Base-by-base conservation (phyloP, 345 rosid genomes). In the Adansonia digitata region DNA sequence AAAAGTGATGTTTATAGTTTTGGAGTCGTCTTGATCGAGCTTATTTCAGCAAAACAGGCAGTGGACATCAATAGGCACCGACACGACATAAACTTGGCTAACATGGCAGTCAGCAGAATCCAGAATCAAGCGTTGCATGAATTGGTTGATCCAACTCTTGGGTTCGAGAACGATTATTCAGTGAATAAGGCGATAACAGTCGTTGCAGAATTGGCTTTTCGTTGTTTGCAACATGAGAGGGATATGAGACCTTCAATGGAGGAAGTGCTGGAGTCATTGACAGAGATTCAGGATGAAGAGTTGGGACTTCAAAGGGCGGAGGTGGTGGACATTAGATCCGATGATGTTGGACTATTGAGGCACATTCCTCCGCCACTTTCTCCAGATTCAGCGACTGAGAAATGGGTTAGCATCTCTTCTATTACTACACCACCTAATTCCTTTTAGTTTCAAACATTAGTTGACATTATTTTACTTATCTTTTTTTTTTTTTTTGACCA, bases 1-100 rank as follows among this genome's bases (percentile, higher is more conserved):
- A 94, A 92, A 76, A 94, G 98, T 5, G 98, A 94, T 45, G 98
- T 94, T 0, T 94, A 92, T 59, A 94, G 98, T 69, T 94, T 92
- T 15, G 98, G 98, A 10, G 98, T 94, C 0, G 97, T 94, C 45
- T 74, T 94, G 69, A 70, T 86, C 2, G 97, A 94, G 80, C 88
- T 94, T 4, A 72, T 94, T 39, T 91, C 97, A 6, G 83, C 93
- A 0, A 79, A 88, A 67, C 71, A 77, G 55, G 94, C 98, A 1
- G 97, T 94, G 13, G 97, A 94, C 64, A 86, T 85, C 8, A 87
- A 57, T 34, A 83, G 98, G 78, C 85, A 86, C 40, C 82, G 85
- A 9, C 87, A 85, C 1, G 94, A 94, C 17, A 85, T 94, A 34
- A 94, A 91, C 72, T 80, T 94, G 70, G 85, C 97, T 0, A 91